Evolutionary conservation across 805 yeast genomes (phyloP).

Genomic region (Candida sakaeoensis): DNA sequence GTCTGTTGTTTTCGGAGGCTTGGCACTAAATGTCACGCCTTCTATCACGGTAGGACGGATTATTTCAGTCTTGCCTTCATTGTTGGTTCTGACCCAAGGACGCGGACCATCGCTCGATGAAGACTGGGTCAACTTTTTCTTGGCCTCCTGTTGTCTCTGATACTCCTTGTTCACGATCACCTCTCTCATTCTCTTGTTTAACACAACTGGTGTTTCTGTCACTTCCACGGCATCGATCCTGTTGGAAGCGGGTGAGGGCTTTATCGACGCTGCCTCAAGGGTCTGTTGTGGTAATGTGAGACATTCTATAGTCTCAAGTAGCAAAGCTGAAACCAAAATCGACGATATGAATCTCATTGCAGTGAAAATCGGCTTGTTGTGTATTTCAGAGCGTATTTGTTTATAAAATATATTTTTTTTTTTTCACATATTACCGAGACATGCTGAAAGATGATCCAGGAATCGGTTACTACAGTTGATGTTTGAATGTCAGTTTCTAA

Average conservation of each 20-base stretch:
- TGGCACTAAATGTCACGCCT: constrained; percentile 60
- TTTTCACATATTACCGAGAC: constrained; percentile 3
- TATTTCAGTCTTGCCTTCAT: constrained; percentile 50
- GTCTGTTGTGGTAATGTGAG: constrained; percentile 3
- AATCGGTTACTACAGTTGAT: too few relatives aligned
- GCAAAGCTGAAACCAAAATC: neutral
- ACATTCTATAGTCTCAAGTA: neutral
- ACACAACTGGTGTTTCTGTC: neutral
- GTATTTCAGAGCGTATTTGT: too few relatives aligned
- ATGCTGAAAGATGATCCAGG: too few relatives aligned
- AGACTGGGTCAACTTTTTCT: constrained; percentile 9
- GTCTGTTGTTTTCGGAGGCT: constrained; percentile 67
- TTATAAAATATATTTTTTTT: neutral
- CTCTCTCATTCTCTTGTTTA: constrained; percentile 20
- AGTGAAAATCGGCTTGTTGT: too few relatives aligned
- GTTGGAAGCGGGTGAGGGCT: neutral
- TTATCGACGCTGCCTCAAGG: neutral
- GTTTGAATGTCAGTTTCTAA: constrained; percentile 20
- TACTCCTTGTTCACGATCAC: constrained; percentile 29
- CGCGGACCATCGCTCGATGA: constrained; percentile 22
- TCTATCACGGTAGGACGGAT: constrained; percentile 62
- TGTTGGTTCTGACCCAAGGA: constrained; percentile 70
- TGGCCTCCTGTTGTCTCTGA: constrained; percentile 21
- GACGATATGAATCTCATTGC: constrained; percentile 7
- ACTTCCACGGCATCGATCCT: neutral